phyloP scores from a whole-genome alignment of 495 filamentous ascomycete species.

The Penicillium paxilli region DNA sequence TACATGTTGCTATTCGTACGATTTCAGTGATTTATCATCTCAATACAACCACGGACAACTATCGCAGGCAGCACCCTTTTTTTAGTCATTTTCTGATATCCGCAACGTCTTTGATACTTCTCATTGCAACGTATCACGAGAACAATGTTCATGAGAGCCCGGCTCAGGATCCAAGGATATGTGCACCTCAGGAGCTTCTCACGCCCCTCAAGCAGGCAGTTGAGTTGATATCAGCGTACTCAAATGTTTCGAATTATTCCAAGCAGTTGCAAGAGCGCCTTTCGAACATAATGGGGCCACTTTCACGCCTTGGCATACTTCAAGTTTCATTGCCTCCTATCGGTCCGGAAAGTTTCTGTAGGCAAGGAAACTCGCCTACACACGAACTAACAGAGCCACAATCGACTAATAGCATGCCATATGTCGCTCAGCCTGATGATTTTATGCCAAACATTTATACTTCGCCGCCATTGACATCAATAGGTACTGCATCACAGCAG shows the following conservation, averaged over 20 bases:
- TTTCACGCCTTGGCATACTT: neutral
- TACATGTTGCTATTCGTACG: neutral
- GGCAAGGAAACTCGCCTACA: no score
- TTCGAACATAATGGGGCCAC: neutral
- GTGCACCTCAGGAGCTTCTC: neutral
- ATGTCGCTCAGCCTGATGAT: neutral
- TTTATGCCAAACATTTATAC: neutral
- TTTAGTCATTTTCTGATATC: neutral
- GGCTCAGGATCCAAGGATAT: neutral
- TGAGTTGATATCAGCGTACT: neutral
- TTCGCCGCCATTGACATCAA: neutral
- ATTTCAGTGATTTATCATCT: neutral
- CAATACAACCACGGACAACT: neutral
- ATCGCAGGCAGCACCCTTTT: neutral
- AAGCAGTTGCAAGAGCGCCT: neutral
- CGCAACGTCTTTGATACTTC: neutral
- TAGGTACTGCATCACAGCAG: neutral
- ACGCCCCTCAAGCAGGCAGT: neutral
- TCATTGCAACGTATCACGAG: neutral
- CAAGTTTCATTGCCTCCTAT: no score
- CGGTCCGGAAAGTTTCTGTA: no score
- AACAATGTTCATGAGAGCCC: neutral
- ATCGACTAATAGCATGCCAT: no score
- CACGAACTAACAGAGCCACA: no score
- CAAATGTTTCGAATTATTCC: neutral